Evolutionary conservation across 1,139 yeast species (phyloP).

Genomic region (Yamadazyma membranifaciens): DNA sequence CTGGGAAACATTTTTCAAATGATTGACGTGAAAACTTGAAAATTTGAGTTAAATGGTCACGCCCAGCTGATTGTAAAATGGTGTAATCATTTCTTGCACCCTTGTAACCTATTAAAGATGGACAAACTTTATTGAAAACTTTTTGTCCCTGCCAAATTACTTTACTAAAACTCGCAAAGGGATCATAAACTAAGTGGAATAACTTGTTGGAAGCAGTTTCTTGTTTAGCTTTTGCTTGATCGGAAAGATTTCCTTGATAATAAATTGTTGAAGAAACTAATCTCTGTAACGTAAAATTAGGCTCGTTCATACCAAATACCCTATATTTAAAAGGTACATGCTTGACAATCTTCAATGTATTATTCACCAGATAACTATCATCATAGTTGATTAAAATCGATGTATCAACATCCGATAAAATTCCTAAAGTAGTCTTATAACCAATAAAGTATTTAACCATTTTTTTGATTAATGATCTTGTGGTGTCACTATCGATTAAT

Average conservation of each 20-base stretch:
- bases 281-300: neutral
- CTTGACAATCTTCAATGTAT: no score
- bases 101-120: neutral
- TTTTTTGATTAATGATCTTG: no score
- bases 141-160: neutral
- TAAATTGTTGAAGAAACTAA: neutral
- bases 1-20: neutral
- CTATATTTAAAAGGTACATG: neutral
- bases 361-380: no score
- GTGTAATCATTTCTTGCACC: neutral
- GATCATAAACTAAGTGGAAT: neutral
- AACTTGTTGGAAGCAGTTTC: neutral
- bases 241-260: neutral
- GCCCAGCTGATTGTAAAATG: neutral
- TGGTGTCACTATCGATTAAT: no score
- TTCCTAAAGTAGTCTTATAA: no score
- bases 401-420: no score
- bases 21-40: neutral
- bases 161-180: neutral
- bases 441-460: no score
- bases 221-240: neutral
- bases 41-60: neutral
- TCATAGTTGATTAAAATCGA: no score
- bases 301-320: neutral
- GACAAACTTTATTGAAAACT: neutral